Evolutionary conservation across 73 alveolate species (phyloP), one percentile per base, ranked within the genome.

Genomic region (Paramecium caudatum): DNA sequence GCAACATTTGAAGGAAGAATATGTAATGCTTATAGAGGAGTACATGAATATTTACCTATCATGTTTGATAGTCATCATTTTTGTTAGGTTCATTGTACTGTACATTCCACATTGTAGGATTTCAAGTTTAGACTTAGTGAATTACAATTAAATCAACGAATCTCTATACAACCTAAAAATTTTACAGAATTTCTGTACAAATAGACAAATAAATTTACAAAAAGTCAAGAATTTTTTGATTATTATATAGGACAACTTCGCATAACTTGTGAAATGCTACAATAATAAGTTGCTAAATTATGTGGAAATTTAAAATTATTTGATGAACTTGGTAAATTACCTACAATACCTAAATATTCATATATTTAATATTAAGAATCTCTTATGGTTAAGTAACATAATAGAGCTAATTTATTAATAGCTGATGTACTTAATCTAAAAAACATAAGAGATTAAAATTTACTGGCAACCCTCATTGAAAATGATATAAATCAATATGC

Each of bases 41-140:
- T 94, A 82, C 95, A 94, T 82, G 96, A 94, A 90, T 94, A 82
- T 82, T 43, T 93, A 43, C 95, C 95, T 3, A 82, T 94, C 33
- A 92, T 91, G 61, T 93, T 94, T 63, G 96, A 91, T 82, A 95
- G 82, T 62, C 82, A 85, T 90, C 94, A 94, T 91, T 94, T 94
- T 65, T 92, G 95, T 70, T 46, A 82, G 15, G 91, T 70, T 47
- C 92, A 93, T 65, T 61, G 90, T 23, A 93, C 90, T 27, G 91
- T 91, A 15, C 96, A 93, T 90, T 46, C 90, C 5, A 30, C 17
- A 8, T 69, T 80, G 5, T 41, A 43, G 17, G 94, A 90, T 82
- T 83, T 90, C 37, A 80, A 91, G 17, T 80, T 82, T 25, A 47
- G 94, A 13, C 15, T 39, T 19, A 33, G 61, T 39, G 87, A 70